Percentiles rank a stretch among this genome's conserved stretches.
phyloP scores from a whole-genome alignment of 2,329 filamentous ascomycete species.

The Aspergillus tanneri region DNA sequence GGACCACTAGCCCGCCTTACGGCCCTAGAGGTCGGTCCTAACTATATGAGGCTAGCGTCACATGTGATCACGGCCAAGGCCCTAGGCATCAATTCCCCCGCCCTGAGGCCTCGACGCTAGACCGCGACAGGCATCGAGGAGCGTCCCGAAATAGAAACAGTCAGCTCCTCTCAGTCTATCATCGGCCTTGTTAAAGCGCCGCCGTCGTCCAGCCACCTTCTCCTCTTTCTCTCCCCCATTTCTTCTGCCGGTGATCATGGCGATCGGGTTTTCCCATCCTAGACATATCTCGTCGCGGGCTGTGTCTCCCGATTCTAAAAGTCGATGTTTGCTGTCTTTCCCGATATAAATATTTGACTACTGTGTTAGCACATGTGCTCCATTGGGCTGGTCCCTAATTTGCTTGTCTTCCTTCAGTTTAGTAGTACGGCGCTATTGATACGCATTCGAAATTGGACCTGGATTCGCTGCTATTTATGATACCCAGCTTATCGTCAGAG shows the following conservation, averaged over 20 bases:
- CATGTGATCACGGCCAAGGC: conserved; percentile 13
- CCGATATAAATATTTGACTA: not conserved
- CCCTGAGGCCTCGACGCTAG: conserved; percentile 28
- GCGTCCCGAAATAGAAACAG: conserved; percentile 36
- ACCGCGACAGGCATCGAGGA: conserved; percentile 23
- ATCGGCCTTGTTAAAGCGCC: conserved; percentile 22
- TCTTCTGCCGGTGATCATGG: conserved; percentile 15
- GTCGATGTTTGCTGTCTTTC: not conserved
- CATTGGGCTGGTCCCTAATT: conserved; percentile 21
- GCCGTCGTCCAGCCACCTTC: conserved; percentile 24
- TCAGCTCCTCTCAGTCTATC: conserved; percentile 23
- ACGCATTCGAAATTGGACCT: conserved; percentile 4
- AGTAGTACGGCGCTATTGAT: not conserved
- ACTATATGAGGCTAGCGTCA: not conserved
- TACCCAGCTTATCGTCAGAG: not conserved
- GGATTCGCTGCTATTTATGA: conserved; percentile 9
- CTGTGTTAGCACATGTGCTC: conserved; percentile 12
- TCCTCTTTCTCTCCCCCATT: conserved; percentile 15
- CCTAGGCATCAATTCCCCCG: conserved; percentile 26
- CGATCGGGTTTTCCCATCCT: conserved; percentile 6
- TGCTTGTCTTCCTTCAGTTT: not conserved
- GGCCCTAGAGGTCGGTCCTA: not conserved
- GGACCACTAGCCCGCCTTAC: no score
- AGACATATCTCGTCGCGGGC: conserved; percentile 5
- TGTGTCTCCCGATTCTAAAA: not conserved